Evolutionary conservation across 2,329 filamentous ascomycete genomes (phyloP).

Genomic region (Blastomyces emzantsi): DNA sequence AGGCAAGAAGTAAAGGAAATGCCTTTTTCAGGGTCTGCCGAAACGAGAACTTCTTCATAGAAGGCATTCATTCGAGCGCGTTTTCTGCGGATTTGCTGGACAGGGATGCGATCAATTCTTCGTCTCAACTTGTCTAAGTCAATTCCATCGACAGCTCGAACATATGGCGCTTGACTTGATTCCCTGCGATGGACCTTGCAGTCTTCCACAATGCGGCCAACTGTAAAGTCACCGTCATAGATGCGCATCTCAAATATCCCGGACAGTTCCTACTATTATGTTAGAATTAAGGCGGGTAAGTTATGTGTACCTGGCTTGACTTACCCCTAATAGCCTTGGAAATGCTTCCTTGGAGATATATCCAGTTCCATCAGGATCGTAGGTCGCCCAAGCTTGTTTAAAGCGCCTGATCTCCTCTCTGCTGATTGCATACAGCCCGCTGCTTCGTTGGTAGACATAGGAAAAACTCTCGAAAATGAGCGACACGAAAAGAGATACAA

Average conservation of each 20-base stretch:
- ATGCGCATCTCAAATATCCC: conserved; percentile 97
- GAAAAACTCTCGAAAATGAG: conserved; percentile 99
- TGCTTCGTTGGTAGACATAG: conserved; percentile 96
- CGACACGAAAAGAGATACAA: conserved; percentile 95
- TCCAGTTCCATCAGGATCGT: conserved; percentile 83
- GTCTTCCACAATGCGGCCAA: conserved; percentile 78
- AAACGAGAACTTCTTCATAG: conserved; percentile 92
- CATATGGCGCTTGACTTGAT: conserved; percentile 29
- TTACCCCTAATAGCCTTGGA: conserved; percentile 70
- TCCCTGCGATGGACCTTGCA: conserved; percentile 53
- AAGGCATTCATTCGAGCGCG: conserved; percentile 84
- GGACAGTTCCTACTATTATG: conserved; percentile 58
- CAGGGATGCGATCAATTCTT: conserved; percentile 63
- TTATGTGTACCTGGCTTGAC: conserved; percentile 16
- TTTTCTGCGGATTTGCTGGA: conserved; percentile 62
- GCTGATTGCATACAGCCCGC: conserved; percentile 80
- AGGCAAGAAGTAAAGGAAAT: conserved; percentile 87
- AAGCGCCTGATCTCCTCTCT: conserved; percentile 91
- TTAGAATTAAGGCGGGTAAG: neutral
- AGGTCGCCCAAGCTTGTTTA: conserved; percentile 96
- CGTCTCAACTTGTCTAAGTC: conserved; percentile 68
- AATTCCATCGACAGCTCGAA: conserved; percentile 46
- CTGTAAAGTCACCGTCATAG: conserved; percentile 82
- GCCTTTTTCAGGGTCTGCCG: conserved; percentile 77
- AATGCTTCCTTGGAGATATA: conserved; percentile 88